Base-by-base conservation (phyloP, 495 filamentous ascomycete genomes). In the Lasiosphaeris hirsuta region DNA sequence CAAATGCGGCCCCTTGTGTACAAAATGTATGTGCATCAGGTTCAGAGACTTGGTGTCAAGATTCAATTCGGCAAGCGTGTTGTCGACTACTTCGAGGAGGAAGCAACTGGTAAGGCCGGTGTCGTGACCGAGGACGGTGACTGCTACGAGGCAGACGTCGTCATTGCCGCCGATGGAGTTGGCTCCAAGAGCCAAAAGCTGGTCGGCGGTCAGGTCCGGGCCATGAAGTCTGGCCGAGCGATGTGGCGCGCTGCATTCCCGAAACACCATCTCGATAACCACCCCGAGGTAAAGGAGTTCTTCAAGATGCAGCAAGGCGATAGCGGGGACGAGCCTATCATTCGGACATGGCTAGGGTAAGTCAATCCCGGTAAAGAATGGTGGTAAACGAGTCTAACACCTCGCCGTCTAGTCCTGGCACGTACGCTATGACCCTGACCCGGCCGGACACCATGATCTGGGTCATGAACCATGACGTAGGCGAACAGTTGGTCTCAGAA, bases 161-260 rank as follows among this genome's bases (percentile, higher is more conserved):
- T 86, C 4, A 76, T 86, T 48, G 83, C 82, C 3, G 83, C 84
- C 2, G 84, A 86, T 68, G 84, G 82, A 11, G 71, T 85, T 6
- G 77, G 78, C 10, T 76, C 77, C 37, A 78, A 76, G 58, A 79
- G 79, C 13, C 72, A 77, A 45, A 73, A 67, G 37, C 59, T 81
- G 1, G 75, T 80, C 13, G 73, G 73, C 11, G 83, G 82, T 3
- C 69, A 81, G 57, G 76, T 81, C 4, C 62, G 72, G 13, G 76
- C 77, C 14, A 72, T 69, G 60, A 74, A 73, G 49, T 73, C 73
- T 2, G 78, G 79, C 11, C 62, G 78, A 40, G 80, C 79, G 18
- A 80, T 82, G 76, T 81, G 75, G 77, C 73, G 78, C 18, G 78
- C 78, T 44, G 76, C 76, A 6, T 73, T 76, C 45, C 61, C 71